A percentile compares a stretch with the other conserved stretches of the same genome.
Evolutionary conservation across 352 stramenopile species (phyloP).

Genomic region (Heterotrichella gracilis): DNA sequence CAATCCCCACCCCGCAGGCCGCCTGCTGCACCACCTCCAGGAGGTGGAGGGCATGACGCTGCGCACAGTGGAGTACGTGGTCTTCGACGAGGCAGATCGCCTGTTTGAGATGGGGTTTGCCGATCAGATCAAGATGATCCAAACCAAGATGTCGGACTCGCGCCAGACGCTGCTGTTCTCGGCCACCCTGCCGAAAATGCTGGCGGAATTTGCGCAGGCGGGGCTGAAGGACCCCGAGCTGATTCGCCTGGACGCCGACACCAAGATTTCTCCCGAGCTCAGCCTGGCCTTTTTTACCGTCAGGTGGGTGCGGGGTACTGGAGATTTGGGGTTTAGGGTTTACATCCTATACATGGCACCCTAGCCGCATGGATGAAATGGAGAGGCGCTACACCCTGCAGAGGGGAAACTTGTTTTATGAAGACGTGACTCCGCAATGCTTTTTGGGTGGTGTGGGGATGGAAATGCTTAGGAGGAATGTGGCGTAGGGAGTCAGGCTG

Average conservation of each 20-base stretch:
- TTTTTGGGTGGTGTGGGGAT: too few relatives aligned
- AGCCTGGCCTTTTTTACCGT: slow-evolving; percentile 82
- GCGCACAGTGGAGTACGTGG: slow-evolving; percentile 45
- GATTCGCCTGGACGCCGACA: slow-evolving; percentile 82
- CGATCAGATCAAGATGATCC: slow-evolving; percentile 47
- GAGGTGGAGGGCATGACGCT: slow-evolving; percentile 46
- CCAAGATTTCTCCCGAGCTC: slow-evolving; percentile 82
- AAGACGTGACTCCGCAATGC: too few relatives aligned
- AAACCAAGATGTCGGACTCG: slow-evolving; percentile 18
- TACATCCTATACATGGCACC: neutral
- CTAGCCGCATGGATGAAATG: neutral
- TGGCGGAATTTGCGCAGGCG: slow-evolving; percentile 87
- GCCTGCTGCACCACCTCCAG: slow-evolving; percentile 53
- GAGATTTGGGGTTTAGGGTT: neutral
- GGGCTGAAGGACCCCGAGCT: slow-evolving; percentile 76
- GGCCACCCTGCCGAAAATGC: slow-evolving; percentile 70
- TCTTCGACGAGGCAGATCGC: slow-evolving; percentile 94
- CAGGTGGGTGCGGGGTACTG: too few relatives aligned
- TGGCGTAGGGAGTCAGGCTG: too few relatives aligned
- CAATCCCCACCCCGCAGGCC: slow-evolving; percentile 18
- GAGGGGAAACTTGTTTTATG: too few relatives aligned
- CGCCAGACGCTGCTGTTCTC: slow-evolving; percentile 60
- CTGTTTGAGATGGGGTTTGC: slow-evolving; percentile 99
- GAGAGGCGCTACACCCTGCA: too few relatives aligned
- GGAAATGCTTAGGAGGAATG: too few relatives aligned